Evolutionary conservation across 805 yeast species (phyloP), one percentile per base, ranked within the genome.

Genomic region (Kluyveromyces siamensis): DNA sequence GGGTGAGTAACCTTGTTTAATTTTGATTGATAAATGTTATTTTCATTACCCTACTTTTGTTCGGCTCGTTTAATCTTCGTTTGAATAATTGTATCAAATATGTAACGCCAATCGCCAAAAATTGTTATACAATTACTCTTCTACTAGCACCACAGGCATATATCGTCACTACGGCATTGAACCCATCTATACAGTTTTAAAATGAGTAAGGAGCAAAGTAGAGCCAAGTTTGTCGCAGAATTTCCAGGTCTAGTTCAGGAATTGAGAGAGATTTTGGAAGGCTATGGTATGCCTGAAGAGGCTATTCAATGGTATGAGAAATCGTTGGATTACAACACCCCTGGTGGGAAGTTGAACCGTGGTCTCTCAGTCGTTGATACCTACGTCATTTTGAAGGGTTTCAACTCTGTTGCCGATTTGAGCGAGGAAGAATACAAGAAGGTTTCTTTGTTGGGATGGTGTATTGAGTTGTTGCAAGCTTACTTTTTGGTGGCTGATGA

Each of bases 401-500:
- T 77, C 66, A 69, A 72, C 41, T 67, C 79, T 2, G 65, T 70
- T 45, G 77, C 74, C n/a, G 88, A 83, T 42, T 75, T 90, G 49
- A 54, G 74, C 9, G 74, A 64, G 17, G 86, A 72, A 33, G 93
- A 88, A 63, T 91, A 89, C 73, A 80, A 80, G 67, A 83, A 81
- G 60, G 86, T 87, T 37, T 93, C 97, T 9, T 72, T 90, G 45
- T 75, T 93, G 55, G 99, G 99, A 19, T 93, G 99, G 99, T 76
- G 88, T 58, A 81, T 93, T 57, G 99, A 93, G 72, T 76, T 93
- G 55, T 75, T 91, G 58, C 99, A 91, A 72, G 98, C 97, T 1
- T 93, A 87, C 68, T 93, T 93, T 75, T 76, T 93, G 61, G 98
- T 93, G 49, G 95, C 98, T 33, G 99, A 93, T 67, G 99, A 93